phyloP scores from a whole-genome alignment of 495 filamentous ascomycete genomes.

The Aspergillus conjunctus region DNA sequence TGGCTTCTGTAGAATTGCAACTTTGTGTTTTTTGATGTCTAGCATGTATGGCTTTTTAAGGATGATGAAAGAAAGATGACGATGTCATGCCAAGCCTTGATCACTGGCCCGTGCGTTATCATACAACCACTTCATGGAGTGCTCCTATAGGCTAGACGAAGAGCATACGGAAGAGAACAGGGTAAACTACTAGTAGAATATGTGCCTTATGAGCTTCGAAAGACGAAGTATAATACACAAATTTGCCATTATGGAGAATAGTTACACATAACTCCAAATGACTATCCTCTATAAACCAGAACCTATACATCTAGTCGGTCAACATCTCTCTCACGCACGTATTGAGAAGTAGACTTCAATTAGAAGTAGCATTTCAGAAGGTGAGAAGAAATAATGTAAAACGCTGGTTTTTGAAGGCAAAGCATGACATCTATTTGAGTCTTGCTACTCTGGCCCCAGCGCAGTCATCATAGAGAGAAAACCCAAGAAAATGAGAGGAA shows the following conservation, averaged over 20 bases:
- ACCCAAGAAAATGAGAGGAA: background rate
- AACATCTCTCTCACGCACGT: too few species aligned
- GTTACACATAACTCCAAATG: too few species aligned
- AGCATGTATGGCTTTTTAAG: background rate
- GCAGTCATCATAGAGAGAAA: slow-evolving; percentile 46
- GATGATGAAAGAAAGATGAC: slow-evolving; percentile 12
- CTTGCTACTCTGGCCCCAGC: slow-evolving; percentile 61
- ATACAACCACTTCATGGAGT: background rate
- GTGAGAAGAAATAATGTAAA: slow-evolving; percentile 52
- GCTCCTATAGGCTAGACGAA: background rate
- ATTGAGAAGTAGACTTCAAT: too few species aligned
- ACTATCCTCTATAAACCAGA: too few species aligned
- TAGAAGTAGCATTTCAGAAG: slow-evolving; percentile 36
- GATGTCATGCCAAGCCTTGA: slow-evolving; percentile 43
- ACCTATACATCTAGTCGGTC: too few species aligned
- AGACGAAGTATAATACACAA: too few species aligned
- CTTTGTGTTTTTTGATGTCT: too few species aligned
- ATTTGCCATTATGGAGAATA: too few species aligned
- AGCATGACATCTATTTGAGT: slow-evolving; percentile 44
- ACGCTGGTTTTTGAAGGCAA: slow-evolving; percentile 58
- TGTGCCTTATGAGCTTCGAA: too few species aligned
- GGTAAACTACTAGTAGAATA: too few species aligned
- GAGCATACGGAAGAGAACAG: slow-evolving; percentile 3
- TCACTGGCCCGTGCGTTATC: slow-evolving; percentile 40
- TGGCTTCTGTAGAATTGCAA: too few species aligned